These are phyloP conservation scores for Meredithiella fracta DNA, from an alignment of 2,329 filamentous ascomycete genomes.

Conservation along the genomic window DNA sequence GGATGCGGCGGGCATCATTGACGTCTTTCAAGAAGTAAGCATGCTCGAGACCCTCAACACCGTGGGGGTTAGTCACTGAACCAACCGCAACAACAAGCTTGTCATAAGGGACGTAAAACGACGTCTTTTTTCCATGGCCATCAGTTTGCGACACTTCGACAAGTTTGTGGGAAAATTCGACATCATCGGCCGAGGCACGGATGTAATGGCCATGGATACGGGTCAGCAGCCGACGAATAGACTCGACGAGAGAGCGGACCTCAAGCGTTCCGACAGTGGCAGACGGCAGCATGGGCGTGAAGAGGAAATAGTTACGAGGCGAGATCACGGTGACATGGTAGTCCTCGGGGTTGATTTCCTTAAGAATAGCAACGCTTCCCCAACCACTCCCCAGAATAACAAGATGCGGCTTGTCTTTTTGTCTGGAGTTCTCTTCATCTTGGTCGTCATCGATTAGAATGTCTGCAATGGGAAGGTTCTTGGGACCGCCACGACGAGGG, in stretches of 20 bases:
- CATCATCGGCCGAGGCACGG: constrained; percentile 69
- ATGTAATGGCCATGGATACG: constrained; percentile 76
- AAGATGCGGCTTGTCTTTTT: constrained; percentile 78
- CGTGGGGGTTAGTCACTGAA: constrained; percentile 84
- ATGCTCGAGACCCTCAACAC: constrained; percentile 84
- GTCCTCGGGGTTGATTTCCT: constrained; percentile 74
- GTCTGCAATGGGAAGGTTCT: constrained; percentile 86
- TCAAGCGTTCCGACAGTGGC: constrained; percentile 93
- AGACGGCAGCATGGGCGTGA: constrained; percentile 94
- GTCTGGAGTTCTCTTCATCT: constrained; percentile 45
- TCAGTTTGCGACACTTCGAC: constrained; percentile 70
- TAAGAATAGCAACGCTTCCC: constrained; percentile 83
- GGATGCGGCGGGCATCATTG: constrained; percentile 74
- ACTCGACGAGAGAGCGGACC: constrained; percentile 79
- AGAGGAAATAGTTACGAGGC: constrained; percentile 90
- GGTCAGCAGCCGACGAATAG: constrained; percentile 68
- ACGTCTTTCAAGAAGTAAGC: constrained; percentile 95
- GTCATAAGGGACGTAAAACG: constrained; percentile 93
- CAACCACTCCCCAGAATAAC: constrained; percentile 90
- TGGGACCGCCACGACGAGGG: constrained; percentile 71
- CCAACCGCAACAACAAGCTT: constrained; percentile 88
- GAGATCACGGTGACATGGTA: constrained; percentile 94
- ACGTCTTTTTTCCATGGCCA: constrained; percentile 50
- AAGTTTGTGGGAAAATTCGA: constrained; percentile 82
- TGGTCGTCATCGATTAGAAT: constrained; percentile 82